Evolutionary conservation across 129 eudicot species (phyloP), one percentile per base, ranked within the genome.

Genomic region (Flaveria sonorensis): DNA sequence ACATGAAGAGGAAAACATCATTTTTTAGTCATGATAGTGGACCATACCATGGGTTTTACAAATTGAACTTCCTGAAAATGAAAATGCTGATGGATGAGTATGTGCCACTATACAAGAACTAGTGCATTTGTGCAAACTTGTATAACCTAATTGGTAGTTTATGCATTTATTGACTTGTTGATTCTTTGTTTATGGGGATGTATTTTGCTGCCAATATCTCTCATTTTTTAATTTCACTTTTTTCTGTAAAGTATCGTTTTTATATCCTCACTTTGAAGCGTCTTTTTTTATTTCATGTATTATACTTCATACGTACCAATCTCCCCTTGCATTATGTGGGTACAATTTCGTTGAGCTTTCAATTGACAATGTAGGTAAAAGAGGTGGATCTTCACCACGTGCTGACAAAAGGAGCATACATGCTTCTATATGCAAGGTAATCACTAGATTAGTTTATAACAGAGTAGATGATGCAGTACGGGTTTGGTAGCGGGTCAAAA

Each of bases 371-470:
- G 23, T 85, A 92, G 98, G 98, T 92, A 42, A 82, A 70, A 42
- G 75, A 69, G 56, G 98, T 92, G 84, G 96, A 92, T 36, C 85
- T 88, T 76, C 85, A 82, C 24, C 74, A 75, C 2, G 98, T 92
- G 70, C 80, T 92, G 85, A 77, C 87, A 42, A 86, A 85, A 78
- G 93, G 88, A 24, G 98, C 98, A 24, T 92, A 92, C 83, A 92
- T 92, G 98, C 96, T 92, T 73, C 86, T 92, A 43, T 92, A 92
- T 74, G 89, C 96, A 20, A 88, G 98, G 98, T 92, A 82, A 47
- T 63, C 30, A 8, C 63, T 20, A 8, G 63, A 56, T 56, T 20
- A 56, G 24, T 53, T 53, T 53, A 53, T 10, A 53, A n/a, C 24
- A 7, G 23, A 15, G 55, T 15, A 15, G n/a, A 13, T 50, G 55